Conservation (phyloP, 1,284 basidiomycete genomes). For the Cryptococcus sp. region DNA sequence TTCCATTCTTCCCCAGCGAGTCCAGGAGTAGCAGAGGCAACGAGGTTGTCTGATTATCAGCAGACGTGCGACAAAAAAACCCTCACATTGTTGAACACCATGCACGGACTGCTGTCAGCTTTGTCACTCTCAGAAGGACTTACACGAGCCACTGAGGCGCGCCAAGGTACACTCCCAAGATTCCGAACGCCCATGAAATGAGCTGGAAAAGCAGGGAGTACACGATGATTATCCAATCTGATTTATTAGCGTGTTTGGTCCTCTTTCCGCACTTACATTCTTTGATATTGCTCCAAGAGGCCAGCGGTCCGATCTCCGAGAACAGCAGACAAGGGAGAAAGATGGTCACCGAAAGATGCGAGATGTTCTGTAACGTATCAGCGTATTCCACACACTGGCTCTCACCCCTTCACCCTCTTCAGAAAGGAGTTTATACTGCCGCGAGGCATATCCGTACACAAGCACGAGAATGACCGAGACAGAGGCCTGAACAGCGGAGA, state of each 20-base stretch:
- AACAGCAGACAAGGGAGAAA: slow-evolving; percentile 49
- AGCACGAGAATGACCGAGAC: slow-evolving; percentile 47
- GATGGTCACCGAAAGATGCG: slow-evolving; percentile 42
- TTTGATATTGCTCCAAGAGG: slow-evolving; percentile 39
- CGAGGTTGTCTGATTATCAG: slow-evolving; percentile 27
- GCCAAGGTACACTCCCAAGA: slow-evolving; percentile 29
- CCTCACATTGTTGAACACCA: slow-evolving; percentile 49
- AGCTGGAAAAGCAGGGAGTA: slow-evolving; percentile 42
- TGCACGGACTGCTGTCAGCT: slow-evolving; percentile 30
- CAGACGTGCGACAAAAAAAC: too few relatives aligned
- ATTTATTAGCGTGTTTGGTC: neutral
- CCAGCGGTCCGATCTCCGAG: slow-evolving; percentile 48
- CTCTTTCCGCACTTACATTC: slow-evolving; percentile 29
- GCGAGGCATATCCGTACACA: slow-evolving; percentile 37
- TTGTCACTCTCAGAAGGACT: slow-evolving; percentile 4
- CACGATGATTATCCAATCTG: slow-evolving; percentile 47
- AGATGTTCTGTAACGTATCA: slow-evolving; percentile 28
- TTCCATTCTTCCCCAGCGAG: slow-evolving; percentile 42
- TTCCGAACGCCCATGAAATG: slow-evolving; percentile 37
- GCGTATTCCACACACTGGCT: neutral
- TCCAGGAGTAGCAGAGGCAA: slow-evolving; percentile 46
- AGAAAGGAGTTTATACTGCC: slow-evolving; percentile 29
- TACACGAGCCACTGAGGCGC: slow-evolving; percentile 44
- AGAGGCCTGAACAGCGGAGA: slow-evolving; percentile 35
- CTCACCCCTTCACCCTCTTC: slow-evolving; percentile 38